Evolutionary conservation across 192 early-diverging fungal species (phyloP), one percentile per base, ranked within the genome.

Genomic region (Dimargaris xerosporica): DNA sequence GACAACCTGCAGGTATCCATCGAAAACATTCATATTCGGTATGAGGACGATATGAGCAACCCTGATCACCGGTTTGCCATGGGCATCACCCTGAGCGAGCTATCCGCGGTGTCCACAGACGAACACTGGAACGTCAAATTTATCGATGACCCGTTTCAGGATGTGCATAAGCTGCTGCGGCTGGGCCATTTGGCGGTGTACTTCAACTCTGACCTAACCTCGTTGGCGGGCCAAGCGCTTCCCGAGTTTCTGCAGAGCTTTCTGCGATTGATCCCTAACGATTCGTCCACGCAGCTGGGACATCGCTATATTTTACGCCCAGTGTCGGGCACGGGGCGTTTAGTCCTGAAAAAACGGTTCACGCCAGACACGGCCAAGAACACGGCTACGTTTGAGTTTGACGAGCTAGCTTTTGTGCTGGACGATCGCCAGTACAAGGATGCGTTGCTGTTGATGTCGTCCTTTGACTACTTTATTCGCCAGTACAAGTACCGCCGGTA

Each of bases 1-100:
- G 94, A 99, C 67, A 99, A 99, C 66, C 67, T 99, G 46, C 94
- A 99, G 62, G 81, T 99, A 9, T 84, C 88, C 11, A 93, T 99
- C 65, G 84, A 87, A 52, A 91, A 95, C 69, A 97, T 97, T 44
- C 96, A 99, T 66, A 76, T 99, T 56, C 76, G 94, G 29, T 99
- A 94, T 71, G 96, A 96, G 66, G 96, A 99, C 75, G 73, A 77
- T 25, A 65, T 82, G 56, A 89, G 84, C 56, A 85, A 84, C 66
- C 85, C 85, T 17, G 77, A 76, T 67, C 82, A 85, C 44, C 85
- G 85, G 56, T 89, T 99, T 73, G 86, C 90, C 0, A 80, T 89
- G 17, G 96, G 96, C 16, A 67, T 94, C 29, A 96, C 94, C 0
- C 72, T 99, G 13, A 77, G 79, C 23, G 90, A 96, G 65, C 81